These are phyloP conservation scores for Rhizoclosmatium sp. DNA, from an alignment of 192 early-diverging fungal genomes.

Conservation along the genomic window DNA sequence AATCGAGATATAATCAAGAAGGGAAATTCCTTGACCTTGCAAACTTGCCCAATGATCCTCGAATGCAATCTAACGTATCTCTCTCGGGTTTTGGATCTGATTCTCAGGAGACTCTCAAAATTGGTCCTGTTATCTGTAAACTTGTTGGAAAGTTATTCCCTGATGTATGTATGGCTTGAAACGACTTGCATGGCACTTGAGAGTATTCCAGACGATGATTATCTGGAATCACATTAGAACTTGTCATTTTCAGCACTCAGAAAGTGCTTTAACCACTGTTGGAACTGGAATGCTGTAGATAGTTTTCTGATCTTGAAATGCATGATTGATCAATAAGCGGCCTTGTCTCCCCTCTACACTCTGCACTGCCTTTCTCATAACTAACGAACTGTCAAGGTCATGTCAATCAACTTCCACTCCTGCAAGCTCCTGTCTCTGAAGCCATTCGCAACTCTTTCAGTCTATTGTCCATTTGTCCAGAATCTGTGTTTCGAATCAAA, in stretches of 20 bases:
- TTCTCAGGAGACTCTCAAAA: conserved; percentile 37
- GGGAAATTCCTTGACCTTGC: conserved; percentile 40
- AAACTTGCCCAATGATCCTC: conserved; percentile 38
- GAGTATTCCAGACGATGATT: no score
- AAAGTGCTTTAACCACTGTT: no score
- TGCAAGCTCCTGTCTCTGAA: conserved; percentile 39
- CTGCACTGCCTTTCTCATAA: no score
- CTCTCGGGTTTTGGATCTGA: conserved; percentile 38
- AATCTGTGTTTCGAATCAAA: conserved; percentile 53
- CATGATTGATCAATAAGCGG: no score
- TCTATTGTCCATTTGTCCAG: conserved; percentile 45
- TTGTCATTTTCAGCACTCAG: no score
- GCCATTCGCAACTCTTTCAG: conserved; percentile 40
- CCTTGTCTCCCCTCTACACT: no score
- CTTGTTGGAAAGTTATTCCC: conserved; percentile 50
- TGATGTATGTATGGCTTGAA: conserved; percentile 24
- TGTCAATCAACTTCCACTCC: conserved; percentile 45
- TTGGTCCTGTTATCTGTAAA: conserved; percentile 60
- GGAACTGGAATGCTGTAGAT: no score
- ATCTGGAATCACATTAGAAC: no score
- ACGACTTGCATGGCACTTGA: background rate
- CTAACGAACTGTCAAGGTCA: conserved; percentile 26
- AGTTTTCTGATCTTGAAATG: no score
- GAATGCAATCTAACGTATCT: conserved; percentile 32
- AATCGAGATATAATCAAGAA: conserved; percentile 39